A percentile compares a stretch with the other conserved stretches of the same genome.
Evolutionary conservation across 441 rosid species (phyloP).

Genomic region (Manihot esculenta): DNA sequence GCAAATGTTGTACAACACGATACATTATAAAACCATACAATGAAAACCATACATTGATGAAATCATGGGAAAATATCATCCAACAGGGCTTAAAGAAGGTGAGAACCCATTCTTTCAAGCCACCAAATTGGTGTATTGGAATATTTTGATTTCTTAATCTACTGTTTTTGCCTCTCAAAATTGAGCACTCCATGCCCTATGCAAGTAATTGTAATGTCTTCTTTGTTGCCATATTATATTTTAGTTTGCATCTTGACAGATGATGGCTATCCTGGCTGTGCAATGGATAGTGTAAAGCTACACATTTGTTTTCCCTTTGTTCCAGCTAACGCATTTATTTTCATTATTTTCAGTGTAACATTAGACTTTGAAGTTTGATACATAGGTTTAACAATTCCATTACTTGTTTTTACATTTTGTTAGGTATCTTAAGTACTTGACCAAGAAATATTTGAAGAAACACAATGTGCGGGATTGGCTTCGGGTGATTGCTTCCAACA

Average conservation of each 20-base stretch:
- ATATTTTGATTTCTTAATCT: too few species aligned
- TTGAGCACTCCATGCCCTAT: too few species aligned
- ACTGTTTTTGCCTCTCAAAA: too few species aligned
- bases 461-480: conserved; percentile 88
- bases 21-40: too few species aligned
- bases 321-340: too few species aligned
- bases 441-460: conserved; percentile 91
- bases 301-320: neutral
- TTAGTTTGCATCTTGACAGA: neutral
- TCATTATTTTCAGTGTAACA: neutral
- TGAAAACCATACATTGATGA: too few species aligned
- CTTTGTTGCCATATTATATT: neutral
- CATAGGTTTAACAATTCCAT: neutral
- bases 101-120: too few species aligned
- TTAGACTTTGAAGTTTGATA: neutral
- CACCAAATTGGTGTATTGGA: neutral
- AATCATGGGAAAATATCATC: too few species aligned
- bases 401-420: neutral
- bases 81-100: too few species aligned
- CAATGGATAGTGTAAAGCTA: neutral
- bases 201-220: too few species aligned
- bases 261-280: neutral
- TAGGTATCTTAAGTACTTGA: conserved; percentile 85
- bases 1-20: too few species aligned
- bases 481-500: conserved; percentile 85